phyloP scores from a whole-genome alignment of 2,329 filamentous ascomycete genomes.

The Ophiosphaerella herpotricha region DNA sequence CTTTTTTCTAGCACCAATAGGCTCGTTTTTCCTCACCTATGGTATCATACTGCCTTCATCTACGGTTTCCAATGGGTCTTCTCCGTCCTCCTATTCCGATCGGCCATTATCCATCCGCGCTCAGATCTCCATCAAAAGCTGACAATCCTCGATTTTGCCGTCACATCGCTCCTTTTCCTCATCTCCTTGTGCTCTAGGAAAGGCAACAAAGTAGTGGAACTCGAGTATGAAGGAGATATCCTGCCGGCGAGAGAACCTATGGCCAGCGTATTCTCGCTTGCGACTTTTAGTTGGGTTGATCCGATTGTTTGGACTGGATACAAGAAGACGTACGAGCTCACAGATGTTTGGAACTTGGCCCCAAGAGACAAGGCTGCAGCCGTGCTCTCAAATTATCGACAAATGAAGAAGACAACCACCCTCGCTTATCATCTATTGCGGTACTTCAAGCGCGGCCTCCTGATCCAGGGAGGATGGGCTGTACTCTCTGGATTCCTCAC shows the following conservation, averaged over 20 bases:
- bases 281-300: slow-evolving; percentile 91
- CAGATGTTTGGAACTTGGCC: slow-evolving; percentile 89
- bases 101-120: slow-evolving; percentile 76
- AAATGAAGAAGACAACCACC: slow-evolving; percentile 78
- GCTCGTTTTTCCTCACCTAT: slow-evolving; percentile 73
- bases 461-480: slow-evolving; percentile 81
- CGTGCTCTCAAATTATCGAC: slow-evolving; percentile 81
- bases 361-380: slow-evolving; percentile 84
- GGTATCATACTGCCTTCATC: slow-evolving; percentile 89
- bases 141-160: slow-evolving; percentile 72
- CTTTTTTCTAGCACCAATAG: slow-evolving; percentile 63
- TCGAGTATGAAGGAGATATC: slow-evolving; percentile 88
- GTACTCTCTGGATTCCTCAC: slow-evolving; percentile 79
- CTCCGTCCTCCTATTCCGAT: slow-evolving; percentile 77
- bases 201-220: slow-evolving; percentile 84
- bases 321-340: slow-evolving; percentile 78
- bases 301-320: slow-evolving; percentile 87
- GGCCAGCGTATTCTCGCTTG: slow-evolving; percentile 85
- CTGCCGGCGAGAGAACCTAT: slow-evolving; percentile 85
- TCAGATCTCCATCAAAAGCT: slow-evolving; percentile 67
- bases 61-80: slow-evolving; percentile 85
- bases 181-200: slow-evolving; percentile 83
- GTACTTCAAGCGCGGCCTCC: slow-evolving; percentile 78
- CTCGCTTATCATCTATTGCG: slow-evolving; percentile 80
- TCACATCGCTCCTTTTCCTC: slow-evolving; percentile 73